phyloP scores from a whole-genome alignment of 2,329 filamentous ascomycete genomes.

The Ramularia endophylla region DNA sequence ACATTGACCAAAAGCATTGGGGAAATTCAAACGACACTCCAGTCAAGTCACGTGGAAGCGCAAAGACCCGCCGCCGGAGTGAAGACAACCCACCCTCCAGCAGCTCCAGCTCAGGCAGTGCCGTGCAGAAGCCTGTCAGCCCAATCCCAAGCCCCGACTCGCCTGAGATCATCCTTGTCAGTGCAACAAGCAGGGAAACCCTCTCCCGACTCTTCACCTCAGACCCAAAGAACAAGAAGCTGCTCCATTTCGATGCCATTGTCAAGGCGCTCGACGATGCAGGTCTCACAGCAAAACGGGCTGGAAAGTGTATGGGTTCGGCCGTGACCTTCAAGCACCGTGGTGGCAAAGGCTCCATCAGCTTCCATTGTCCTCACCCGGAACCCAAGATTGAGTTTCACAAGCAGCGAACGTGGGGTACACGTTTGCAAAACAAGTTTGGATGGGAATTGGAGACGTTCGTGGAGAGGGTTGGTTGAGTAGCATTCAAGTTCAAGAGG shows the following conservation, averaged over 20 bases:
- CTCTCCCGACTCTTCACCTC: not conserved
- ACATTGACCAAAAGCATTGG: no score
- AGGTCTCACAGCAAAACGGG: slow-evolving; percentile 4
- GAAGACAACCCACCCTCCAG: no score
- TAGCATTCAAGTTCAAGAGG: no score
- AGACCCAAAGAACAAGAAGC: slow-evolving; percentile 1
- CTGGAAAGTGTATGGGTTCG: slow-evolving; percentile 5
- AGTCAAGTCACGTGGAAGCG: no score
- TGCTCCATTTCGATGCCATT: slow-evolving; percentile 7
- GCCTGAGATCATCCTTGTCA: no score
- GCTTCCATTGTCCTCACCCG: slow-evolving; percentile 8
- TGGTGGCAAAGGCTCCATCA: slow-evolving; percentile 2
- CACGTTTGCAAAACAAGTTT: slow-evolving; percentile 6
- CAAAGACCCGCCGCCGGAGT: no score
- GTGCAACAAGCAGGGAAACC: no score
- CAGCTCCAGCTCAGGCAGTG: no score
- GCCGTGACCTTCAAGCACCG: slow-evolving; percentile 8
- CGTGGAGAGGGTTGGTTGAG: not conserved
- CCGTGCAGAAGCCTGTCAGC: no score
- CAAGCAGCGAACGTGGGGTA: slow-evolving; percentile 9
- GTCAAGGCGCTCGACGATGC: slow-evolving; percentile 7
- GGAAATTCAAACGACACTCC: no score
- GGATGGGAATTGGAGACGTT: slow-evolving; percentile 8
- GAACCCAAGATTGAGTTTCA: slow-evolving; percentile 7
- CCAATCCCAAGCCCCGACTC: no score